phyloP scores from a whole-genome alignment of 2,329 filamentous ascomycete genomes.

The Pestalotiopsis sp. region DNA sequence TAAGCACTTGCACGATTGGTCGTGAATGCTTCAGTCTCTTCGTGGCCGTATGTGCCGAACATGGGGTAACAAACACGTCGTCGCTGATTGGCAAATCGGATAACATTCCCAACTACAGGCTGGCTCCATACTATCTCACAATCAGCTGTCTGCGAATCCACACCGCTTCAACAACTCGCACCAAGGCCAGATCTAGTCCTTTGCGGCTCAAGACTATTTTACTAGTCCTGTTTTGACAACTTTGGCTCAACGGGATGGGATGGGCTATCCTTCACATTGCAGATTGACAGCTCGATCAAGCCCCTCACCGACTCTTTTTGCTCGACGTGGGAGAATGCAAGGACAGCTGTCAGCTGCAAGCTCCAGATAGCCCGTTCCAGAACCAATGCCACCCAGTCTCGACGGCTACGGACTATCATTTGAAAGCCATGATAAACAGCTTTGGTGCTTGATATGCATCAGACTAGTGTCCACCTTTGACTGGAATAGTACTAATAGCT shows the following conservation, averaged over 20 bases:
- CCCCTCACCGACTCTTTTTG: neutral
- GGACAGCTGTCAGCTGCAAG: neutral
- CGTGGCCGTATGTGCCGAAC: neutral
- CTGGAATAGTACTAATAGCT: neutral
- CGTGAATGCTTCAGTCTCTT: neutral
- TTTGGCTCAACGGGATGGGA: neutral
- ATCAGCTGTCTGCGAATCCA: neutral
- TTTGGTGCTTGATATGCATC: neutral
- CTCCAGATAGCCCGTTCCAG: neutral
- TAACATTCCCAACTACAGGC: neutral
- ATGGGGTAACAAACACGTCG: neutral
- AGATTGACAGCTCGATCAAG: neutral
- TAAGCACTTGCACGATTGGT: neutral
- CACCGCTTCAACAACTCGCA: neutral
- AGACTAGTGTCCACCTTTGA: neutral
- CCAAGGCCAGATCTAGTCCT: neutral
- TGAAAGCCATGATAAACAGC: neutral
- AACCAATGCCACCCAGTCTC: neutral
- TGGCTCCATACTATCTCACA: neutral
- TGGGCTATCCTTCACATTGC: neutral
- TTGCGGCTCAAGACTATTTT: neutral
- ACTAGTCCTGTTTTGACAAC: neutral
- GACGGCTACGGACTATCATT: neutral
- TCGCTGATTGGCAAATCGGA: neutral
- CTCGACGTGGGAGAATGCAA: neutral